Evolutionary conservation across 176 grass and related monocot species (phyloP).

Genomic region (Oryza glumipatula): DNA sequence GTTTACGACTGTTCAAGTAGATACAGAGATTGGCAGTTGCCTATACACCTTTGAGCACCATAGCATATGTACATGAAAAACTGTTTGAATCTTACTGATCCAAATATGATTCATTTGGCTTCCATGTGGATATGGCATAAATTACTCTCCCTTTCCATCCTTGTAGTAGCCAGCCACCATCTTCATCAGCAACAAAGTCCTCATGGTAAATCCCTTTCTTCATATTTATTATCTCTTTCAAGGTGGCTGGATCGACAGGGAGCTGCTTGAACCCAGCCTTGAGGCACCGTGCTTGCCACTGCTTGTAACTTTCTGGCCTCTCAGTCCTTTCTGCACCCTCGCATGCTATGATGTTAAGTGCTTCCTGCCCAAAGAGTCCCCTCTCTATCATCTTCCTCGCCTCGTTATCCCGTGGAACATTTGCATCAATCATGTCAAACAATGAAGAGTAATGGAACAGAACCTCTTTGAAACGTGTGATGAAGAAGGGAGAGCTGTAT

Average conservation of each 20-base stretch:
- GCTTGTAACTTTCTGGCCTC: constrained; percentile 41
- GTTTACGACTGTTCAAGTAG: constrained; percentile 13
- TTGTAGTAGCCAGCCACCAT: constrained; percentile 46
- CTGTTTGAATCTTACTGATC: constrained; percentile 3
- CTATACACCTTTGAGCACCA: neutral
- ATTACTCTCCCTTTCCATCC: constrained; percentile 55
- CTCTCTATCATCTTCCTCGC: constrained; percentile 37
- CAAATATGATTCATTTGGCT: constrained; percentile 23
- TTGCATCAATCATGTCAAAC: constrained; percentile 65
- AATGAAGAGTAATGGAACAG: constrained; percentile 55
- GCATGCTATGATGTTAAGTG: constrained; percentile 40
- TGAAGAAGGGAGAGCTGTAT: constrained; percentile 52
- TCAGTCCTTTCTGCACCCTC: constrained; percentile 49
- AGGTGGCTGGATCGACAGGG: constrained; percentile 20
- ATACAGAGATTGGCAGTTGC: neutral
- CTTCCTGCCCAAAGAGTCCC: constrained; percentile 1
- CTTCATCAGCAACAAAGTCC: constrained; percentile 46
- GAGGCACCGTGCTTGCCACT: constrained; percentile 46
- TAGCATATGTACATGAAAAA: neutral
- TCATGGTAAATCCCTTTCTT: constrained; percentile 33
- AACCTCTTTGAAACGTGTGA: constrained; percentile 49
- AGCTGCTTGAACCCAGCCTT: constrained; percentile 46
- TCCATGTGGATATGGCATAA: constrained; percentile 46
- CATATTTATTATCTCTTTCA: neutral
- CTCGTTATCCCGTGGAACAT: constrained; percentile 44